phyloP scores from a whole-genome alignment of 176 grass and related monocot genomes.

The Elaeis guineensis region DNA sequence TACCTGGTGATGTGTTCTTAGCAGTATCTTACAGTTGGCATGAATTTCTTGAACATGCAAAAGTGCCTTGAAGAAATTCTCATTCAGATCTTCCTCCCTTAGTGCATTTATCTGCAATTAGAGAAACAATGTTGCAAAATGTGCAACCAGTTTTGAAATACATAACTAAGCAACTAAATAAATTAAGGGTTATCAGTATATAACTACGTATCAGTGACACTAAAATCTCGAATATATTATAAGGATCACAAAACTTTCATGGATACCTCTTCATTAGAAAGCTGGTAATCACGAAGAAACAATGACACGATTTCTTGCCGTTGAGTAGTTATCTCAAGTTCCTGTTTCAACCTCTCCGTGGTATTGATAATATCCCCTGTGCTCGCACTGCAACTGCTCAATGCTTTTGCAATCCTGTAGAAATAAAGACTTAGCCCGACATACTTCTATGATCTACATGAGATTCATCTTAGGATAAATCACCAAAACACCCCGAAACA shows the following conservation, averaged over 20 bases:
- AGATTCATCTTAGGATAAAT: too few relatives aligned
- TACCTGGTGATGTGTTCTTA: slow-evolving; percentile 98
- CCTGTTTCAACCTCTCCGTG: slow-evolving; percentile 91
- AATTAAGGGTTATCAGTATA: too few relatives aligned
- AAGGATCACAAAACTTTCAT: neutral
- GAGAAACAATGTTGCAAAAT: slow-evolving; percentile 8
- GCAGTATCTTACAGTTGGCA: slow-evolving; percentile 88
- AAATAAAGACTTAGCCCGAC: slow-evolving; percentile 1
- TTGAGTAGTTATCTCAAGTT: slow-evolving; percentile 94
- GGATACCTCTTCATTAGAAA: slow-evolving; percentile 86
- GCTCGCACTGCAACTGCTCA: slow-evolving; percentile 77
- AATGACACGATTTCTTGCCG: slow-evolving; percentile 90
- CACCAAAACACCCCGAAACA: too few relatives aligned
- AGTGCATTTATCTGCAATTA: slow-evolving; percentile 75
- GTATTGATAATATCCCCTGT: slow-evolving; percentile 97
- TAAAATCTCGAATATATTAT: neutral
- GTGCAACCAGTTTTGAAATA: too few relatives aligned
- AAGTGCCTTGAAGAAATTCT: slow-evolving; percentile 93
- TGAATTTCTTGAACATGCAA: slow-evolving; percentile 98
- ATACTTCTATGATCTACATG: too few relatives aligned
- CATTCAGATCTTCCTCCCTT: slow-evolving; percentile 79
- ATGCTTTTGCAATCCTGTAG: slow-evolving; percentile 73
- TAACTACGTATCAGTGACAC: too few relatives aligned
- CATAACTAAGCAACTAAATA: too few relatives aligned
- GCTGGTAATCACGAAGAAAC: slow-evolving; percentile 94